Percentiles rank a stretch among this genome's conserved stretches.
These are phyloP conservation scores for Euphorbia peplus DNA, from an alignment of 345 rosid species.

Conservation along the genomic window DNA sequence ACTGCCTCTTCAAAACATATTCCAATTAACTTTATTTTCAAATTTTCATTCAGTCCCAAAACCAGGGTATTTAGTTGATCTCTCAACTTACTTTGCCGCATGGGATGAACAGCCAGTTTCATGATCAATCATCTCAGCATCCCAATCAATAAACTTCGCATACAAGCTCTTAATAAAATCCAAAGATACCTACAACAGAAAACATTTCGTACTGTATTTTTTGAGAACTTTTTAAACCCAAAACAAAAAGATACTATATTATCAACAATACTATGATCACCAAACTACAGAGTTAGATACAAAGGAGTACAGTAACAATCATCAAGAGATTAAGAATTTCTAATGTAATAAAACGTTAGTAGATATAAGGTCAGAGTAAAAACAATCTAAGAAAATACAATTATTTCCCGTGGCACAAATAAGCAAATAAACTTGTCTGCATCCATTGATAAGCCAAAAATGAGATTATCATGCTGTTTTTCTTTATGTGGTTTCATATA, in stretches of 20 bases:
- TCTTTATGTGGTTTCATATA: background rate
- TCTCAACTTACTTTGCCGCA: constrained; percentile 83
- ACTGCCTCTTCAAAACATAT: constrained; percentile 22
- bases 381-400: background rate
- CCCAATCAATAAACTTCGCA: constrained; percentile 97
- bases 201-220: background rate
- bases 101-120: constrained; percentile 75
- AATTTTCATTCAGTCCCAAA: background rate
- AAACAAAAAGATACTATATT: background rate
- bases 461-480: background rate
- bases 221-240: background rate
- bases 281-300: background rate
- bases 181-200: constrained; percentile 70
- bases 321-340: background rate
- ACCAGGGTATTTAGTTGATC: constrained; percentile 2
- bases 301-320: background rate
- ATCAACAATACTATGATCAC: background rate
- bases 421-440: background rate
- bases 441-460: background rate
- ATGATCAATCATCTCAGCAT: constrained; percentile 75
- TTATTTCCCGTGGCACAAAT: background rate
- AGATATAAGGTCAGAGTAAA: background rate
- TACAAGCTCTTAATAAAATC: constrained; percentile 93
- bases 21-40: background rate
- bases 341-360: background rate